A percentile compares a stretch with the other conserved stretches of the same genome.
Evolutionary conservation across 352 stramenopile genomes (phyloP).

Genomic region (Phytophthora cajani): DNA sequence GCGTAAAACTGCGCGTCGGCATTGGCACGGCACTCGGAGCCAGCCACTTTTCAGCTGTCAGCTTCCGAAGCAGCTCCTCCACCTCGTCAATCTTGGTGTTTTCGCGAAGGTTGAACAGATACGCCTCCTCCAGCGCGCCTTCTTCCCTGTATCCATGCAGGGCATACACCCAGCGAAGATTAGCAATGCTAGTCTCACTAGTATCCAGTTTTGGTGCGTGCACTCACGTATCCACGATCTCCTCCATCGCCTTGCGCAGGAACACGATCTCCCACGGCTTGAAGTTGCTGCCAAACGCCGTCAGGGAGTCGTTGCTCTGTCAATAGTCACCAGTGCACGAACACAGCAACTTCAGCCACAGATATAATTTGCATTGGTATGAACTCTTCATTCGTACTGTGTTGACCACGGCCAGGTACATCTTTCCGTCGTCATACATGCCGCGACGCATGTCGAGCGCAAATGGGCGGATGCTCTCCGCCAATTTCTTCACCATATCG

Average conservation of each 20-base stretch:
- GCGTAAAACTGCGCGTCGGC: slow-evolving; percentile 53
- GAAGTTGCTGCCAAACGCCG: slow-evolving; percentile 75
- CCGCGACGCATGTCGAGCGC: slow-evolving; percentile 74
- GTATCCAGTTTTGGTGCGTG: background rate
- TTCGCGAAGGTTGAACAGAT: slow-evolving; percentile 79
- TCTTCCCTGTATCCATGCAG: slow-evolving; percentile 48
- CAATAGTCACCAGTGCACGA: background rate
- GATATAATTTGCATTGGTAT: background rate
- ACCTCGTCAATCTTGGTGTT: slow-evolving; percentile 72
- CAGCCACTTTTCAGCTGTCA: slow-evolving; percentile 78
- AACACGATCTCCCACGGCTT: slow-evolving; percentile 89
- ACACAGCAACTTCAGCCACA: slow-evolving; percentile 11
- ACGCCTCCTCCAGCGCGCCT: slow-evolving; percentile 66
- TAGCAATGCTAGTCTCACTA: background rate
- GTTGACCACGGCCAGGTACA: slow-evolving; percentile 84
- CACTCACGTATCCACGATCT: slow-evolving; percentile 76
- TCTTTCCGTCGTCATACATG: slow-evolving; percentile 86
- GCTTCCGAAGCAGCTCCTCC: slow-evolving; percentile 65
- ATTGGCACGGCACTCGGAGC: slow-evolving; percentile 46
- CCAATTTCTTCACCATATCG: slow-evolving; percentile 69
- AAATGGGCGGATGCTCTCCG: slow-evolving; percentile 63
- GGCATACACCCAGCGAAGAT: background rate
- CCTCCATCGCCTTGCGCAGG: slow-evolving; percentile 80
- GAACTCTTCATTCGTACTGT: slow-evolving; percentile 43
- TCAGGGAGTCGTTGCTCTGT: slow-evolving; percentile 81